Conservation (phyloP, 2,329 filamentous ascomycete species). For the Trichoderma sp. region DNA sequence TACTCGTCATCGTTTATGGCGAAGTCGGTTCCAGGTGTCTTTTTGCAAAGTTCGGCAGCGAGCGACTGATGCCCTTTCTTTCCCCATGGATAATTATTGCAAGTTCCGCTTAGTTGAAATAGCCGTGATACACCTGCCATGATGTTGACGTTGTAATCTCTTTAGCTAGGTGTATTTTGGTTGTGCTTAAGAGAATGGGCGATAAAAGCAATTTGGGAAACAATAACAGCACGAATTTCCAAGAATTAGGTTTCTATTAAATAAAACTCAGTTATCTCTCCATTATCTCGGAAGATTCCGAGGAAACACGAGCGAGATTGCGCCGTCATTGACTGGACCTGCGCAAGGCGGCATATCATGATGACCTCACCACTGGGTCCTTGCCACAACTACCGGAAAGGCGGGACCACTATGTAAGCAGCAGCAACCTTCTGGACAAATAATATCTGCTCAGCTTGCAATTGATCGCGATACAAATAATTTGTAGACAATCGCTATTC, state of each 20-base stretch:
- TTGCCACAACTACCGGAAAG: neutral
- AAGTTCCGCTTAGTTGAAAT: slow-evolving; percentile 1
- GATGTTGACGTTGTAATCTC: neutral
- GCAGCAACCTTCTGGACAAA: neutral
- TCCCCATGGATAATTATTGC: slow-evolving; percentile 1
- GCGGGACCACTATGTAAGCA: neutral
- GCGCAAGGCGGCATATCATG: neutral
- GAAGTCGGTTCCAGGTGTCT: neutral
- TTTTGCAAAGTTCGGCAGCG: neutral
- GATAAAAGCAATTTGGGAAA: neutral
- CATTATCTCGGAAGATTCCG: neutral
- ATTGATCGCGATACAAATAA: neutral
- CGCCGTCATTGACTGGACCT: neutral
- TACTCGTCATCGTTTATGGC: neutral
- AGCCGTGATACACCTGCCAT: neutral
- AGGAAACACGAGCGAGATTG: neutral
- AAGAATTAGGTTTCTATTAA: no score
- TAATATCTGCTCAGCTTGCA: neutral
- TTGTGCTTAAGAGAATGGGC: neutral
- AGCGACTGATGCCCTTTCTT: neutral
- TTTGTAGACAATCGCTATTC: neutral
- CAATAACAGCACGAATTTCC: neutral
- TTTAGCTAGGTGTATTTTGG: no score
- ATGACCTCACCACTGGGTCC: neutral
- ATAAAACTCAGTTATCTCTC: neutral